Base-by-base conservation (phyloP, 305 asterid genomes). In the Fraxinus latifolia region DNA sequence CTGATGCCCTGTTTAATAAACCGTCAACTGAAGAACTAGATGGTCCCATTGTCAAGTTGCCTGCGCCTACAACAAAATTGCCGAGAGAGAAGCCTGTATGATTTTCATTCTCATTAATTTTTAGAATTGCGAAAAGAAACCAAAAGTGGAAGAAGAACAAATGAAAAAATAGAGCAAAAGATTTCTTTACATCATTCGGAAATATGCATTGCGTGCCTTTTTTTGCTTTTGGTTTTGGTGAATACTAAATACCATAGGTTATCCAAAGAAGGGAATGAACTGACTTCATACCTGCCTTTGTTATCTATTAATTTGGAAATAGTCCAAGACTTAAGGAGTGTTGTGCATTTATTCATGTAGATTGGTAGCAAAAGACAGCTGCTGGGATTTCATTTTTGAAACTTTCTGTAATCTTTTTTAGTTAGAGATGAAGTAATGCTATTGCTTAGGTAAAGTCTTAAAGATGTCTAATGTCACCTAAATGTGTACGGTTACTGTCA, bases 41-140 rank as follows among this genome's bases (percentile, higher is more conserved):
- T 39, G 97, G 98, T 27, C 99, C 98, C 21, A 83, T 93, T 76
- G 97, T 93, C 58, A 44, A 81, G 62, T 78, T 96, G 87, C 99
- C 99, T 8, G 89, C 90, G 14, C 97, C 98, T 2, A 84, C 91
- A 42, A 91, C 95, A 7, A 92, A 77, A 86, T 87, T 96, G 85
- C 98, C 98, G 60, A 86, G 98, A 85, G 93, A 84, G 39, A 94
- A 96, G 80, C 98, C 97, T 27, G 98, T 94, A 86, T 82, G 95
- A 78, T 74, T 23, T 78, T 78, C 29, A 60, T 21, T 60, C 71
- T 21, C 14, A 8, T 23, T 60, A 60, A 21, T 60, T 21, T 21
- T 60, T 19, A 60, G 31, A 60, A 60, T 55, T 55, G 65, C 15
- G 0, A 60, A 6, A 60, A 60, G 31, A 21, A 21, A 7, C 27